Percentiles rank a stretch among this genome's conserved stretches.
phyloP scores from a whole-genome alignment of 768 basidiomycete genomes.

The Lentinula guzmanii region DNA sequence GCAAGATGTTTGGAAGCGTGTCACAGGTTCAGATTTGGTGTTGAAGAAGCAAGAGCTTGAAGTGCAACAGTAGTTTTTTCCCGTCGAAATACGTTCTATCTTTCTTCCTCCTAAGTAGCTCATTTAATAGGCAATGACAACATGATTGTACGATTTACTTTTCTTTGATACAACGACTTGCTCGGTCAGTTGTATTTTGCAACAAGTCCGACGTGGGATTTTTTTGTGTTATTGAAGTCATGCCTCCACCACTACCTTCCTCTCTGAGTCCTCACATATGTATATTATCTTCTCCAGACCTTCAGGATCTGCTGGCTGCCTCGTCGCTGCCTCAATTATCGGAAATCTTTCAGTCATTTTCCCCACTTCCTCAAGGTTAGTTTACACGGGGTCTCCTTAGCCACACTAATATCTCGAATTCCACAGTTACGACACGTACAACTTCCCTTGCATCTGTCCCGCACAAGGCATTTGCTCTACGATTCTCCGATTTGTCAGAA shows the following conservation, averaged over 20 bases:
- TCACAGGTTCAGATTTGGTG: constrained; percentile 70
- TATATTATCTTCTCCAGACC: constrained; percentile 65
- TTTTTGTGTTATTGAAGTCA: background rate
- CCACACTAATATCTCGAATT: constrained; percentile 5
- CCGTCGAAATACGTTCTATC: background rate
- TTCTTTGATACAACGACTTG: background rate
- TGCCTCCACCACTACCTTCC: constrained; percentile 42
- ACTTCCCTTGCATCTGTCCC: constrained; percentile 64
- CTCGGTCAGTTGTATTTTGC: background rate
- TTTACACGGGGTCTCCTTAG: constrained; percentile 1
- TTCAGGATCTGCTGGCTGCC: constrained; percentile 49
- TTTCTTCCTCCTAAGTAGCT: background rate
- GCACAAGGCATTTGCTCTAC: constrained; percentile 65
- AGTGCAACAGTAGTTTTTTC: constrained; percentile 35
- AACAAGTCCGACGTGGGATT: background rate
- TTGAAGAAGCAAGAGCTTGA: constrained; percentile 85
- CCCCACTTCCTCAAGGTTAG: constrained; percentile 75
- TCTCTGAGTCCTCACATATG: constrained; percentile 83
- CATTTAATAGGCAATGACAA: background rate
- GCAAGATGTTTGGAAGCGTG: constrained; percentile 90
- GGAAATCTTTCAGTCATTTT: constrained; percentile 78
- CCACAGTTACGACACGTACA: constrained; percentile 72
- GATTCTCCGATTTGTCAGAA: constrained; percentile 72
- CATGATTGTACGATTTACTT: too few species aligned
- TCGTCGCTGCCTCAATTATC: constrained; percentile 64